Conservation (phyloP, 306 rosid species). For the Cucumis sativus region DNA sequence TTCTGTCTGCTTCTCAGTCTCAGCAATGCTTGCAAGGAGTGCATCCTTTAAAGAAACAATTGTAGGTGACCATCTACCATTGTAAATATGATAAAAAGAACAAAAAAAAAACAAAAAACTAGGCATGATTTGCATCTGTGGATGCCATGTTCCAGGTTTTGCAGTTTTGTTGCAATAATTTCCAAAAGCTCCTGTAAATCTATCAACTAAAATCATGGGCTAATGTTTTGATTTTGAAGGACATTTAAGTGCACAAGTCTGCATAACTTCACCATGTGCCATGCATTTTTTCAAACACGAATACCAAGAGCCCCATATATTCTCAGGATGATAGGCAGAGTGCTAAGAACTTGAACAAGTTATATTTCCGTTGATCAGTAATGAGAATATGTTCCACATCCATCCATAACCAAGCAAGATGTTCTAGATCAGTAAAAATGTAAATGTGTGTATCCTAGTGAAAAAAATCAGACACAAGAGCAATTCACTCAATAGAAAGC, state of each 20-base stretch:
- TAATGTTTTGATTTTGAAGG: background rate
- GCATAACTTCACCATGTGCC: background rate
- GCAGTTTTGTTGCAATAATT: background rate
- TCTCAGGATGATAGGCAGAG: background rate
- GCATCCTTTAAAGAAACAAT: conserved; percentile 31
- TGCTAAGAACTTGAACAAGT: background rate
- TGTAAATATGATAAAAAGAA: background rate
- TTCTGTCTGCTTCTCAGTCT: conserved; percentile 82
- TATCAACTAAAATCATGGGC: background rate
- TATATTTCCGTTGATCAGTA: background rate
- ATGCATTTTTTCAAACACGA: background rate
- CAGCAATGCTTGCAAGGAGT: conserved; percentile 81
- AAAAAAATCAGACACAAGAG: background rate
- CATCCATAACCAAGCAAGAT: background rate
- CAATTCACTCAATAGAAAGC: background rate
- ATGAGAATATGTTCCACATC: background rate
- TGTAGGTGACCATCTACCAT: background rate
- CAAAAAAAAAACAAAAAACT: background rate
- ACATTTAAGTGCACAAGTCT: background rate
- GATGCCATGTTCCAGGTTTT: background rate
- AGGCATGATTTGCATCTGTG: background rate
- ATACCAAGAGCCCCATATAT: background rate
- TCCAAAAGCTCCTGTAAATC: background rate
- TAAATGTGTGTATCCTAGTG: background rate
- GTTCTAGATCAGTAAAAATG: background rate